Percentiles rank a stretch among this genome's conserved stretches.
These are phyloP conservation scores for Punica granatum DNA, from an alignment of 345 rosid genomes.

Conservation along the genomic window DNA sequence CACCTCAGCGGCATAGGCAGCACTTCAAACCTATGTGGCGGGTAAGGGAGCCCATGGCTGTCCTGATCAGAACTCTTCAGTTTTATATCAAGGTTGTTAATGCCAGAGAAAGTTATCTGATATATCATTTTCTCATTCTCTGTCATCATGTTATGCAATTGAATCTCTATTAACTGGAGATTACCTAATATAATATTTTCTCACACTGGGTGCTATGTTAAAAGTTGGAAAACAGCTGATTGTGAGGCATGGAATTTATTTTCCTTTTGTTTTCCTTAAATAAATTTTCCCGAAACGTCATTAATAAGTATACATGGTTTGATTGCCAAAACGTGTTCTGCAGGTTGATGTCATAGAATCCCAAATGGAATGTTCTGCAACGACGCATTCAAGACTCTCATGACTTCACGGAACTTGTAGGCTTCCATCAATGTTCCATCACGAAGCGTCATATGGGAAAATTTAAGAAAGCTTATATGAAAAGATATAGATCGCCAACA, in stretches of 20 bases:
- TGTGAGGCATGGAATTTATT: neutral
- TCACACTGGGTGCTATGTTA: neutral
- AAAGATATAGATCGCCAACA: too few species aligned
- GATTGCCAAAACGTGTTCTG: slow-evolving; percentile 3
- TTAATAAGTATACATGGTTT: too few species aligned
- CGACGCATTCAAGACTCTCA: slow-evolving; percentile 73
- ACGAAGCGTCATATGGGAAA: too few species aligned
- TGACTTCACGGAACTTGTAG: slow-evolving; percentile 91
- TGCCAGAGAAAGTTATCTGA: neutral
- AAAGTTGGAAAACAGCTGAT: neutral
- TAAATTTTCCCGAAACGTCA: too few species aligned
- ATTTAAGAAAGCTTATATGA: too few species aligned
- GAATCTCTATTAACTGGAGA: neutral
- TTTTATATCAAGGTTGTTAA: slow-evolving; percentile 80
- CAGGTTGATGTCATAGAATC: slow-evolving; percentile 98
- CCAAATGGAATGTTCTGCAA: slow-evolving; percentile 95
- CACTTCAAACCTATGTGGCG: slow-evolving; percentile 89
- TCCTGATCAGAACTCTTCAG: slow-evolving; percentile 91
- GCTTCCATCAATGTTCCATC: slow-evolving; percentile 96
- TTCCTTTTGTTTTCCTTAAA: neutral
- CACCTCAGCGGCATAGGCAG: slow-evolving; percentile 66
- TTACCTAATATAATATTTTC: too few species aligned
- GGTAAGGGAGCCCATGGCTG: slow-evolving; percentile 96
- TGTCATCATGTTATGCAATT: neutral
- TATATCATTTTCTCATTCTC: neutral